Percentiles rank a stretch among this genome's conserved stretches.
These are phyloP conservation scores for Venturia pyrina DNA, from an alignment of 2,329 filamentous ascomycete species.

Conservation along the genomic window DNA sequence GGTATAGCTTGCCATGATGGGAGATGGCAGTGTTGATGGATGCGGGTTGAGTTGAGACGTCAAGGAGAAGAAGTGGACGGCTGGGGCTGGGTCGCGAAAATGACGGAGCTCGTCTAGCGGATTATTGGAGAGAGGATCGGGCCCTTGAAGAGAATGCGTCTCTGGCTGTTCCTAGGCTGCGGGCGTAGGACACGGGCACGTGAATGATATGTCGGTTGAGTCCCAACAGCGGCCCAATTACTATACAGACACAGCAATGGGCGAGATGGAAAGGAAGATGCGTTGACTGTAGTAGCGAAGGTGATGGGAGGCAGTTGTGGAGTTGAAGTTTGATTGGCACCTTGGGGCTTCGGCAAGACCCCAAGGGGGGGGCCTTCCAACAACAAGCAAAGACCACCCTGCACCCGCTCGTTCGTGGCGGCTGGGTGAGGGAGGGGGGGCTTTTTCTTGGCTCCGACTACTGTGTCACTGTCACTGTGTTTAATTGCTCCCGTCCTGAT, in stretches of 20 bases:
- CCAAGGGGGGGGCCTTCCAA: too few species aligned
- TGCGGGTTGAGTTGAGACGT: background rate
- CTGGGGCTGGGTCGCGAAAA: background rate
- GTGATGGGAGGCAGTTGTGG: too few species aligned
- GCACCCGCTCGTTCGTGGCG: too few species aligned
- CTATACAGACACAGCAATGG: background rate
- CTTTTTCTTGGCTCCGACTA: too few species aligned
- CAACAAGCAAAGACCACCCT: too few species aligned
- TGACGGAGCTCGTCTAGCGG: background rate
- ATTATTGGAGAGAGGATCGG: background rate
- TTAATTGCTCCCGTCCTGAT: too few species aligned
- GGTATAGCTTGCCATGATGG: constrained; percentile 46
- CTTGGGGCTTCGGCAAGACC: too few species aligned
- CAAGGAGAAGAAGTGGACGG: background rate
- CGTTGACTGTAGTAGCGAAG: background rate
- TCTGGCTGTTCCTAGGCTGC: background rate
- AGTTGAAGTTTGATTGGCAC: too few species aligned
- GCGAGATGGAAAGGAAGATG: constrained; percentile 9
- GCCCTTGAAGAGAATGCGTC: background rate
- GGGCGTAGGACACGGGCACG: background rate
- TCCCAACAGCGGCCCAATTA: background rate
- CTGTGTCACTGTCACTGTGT: too few species aligned
- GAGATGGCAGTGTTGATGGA: background rate
- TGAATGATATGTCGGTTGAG: background rate
- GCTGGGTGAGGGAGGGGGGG: too few species aligned